These are phyloP conservation scores for Volvox africanus DNA, from an alignment of 139 green algal genomes.

Conservation along the genomic window DNA sequence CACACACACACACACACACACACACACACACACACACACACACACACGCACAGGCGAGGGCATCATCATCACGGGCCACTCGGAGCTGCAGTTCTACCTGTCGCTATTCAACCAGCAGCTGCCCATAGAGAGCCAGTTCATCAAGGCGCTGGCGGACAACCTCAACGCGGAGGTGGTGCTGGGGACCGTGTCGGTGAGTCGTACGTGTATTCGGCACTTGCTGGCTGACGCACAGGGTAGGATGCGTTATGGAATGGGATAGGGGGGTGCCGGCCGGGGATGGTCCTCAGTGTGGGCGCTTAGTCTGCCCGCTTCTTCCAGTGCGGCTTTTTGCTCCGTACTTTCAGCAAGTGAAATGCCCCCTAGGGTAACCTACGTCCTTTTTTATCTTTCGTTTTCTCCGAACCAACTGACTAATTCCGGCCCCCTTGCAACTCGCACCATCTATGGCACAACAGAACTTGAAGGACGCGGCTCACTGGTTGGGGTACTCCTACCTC, in stretches of 20 bases:
- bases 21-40: not conserved
- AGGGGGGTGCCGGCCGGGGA: not conserved
- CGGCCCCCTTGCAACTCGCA: no score
- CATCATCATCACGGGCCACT: conserved; percentile 95
- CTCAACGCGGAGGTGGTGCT: conserved; percentile 98
- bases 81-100: conserved; percentile 99
- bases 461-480: conserved; percentile 86
- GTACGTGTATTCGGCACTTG: not conserved
- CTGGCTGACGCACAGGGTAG: not conserved
- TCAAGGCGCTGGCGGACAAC: conserved; percentile 90
- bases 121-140: conserved; percentile 96
- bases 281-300: not conserved
- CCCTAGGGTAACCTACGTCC: no score
- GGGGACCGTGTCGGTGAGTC: conserved; percentile 78
- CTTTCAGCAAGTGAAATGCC: no score
- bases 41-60: conserved; percentile 71
- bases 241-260: not conserved
- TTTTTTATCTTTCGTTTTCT: not conserved
- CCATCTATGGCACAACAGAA: conserved; percentile 56
- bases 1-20: not conserved
- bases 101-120: conserved; percentile 98
- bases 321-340: no score
- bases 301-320: not conserved
- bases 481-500: conserved; percentile 96
- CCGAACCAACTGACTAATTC: not conserved